Base-by-base conservation (phyloP, 371 early-diverging fungal genomes). In the Mucor piriformis region DNA sequence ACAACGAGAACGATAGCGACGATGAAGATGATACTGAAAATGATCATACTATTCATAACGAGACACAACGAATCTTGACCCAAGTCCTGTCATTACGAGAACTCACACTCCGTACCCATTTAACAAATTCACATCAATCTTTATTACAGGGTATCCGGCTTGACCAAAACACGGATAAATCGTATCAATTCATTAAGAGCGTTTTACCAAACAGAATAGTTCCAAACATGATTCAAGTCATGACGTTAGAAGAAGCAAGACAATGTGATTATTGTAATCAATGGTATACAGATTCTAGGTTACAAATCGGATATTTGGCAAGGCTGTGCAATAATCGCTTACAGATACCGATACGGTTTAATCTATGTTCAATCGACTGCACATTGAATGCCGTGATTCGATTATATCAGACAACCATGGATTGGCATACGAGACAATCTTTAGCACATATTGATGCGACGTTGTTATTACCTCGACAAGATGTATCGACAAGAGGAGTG, bases 201-300 rank as follows among this genome's bases (percentile, higher is more conserved):
- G 50, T 33, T 4, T 20, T 59, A 44, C 32, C 55, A 40, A 6
- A 12, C 21, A 10, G 44, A 21, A n/a, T 42, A 38, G 46, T 70
- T 38, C 53, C 59, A 0, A 23, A 24, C 2, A 37, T 68, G 11
- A 27, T 63, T 24, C 34, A 50, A 12, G 13, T 16, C 0, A 23
- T 21, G 20, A 49, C 54, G 2, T 10, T 51, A 1, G 27, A 21
- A 4, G 25, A 46, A n/a, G 63, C 67, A 10, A 25, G 50, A 4
- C 77, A 74, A 49, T 77, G 78, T 34, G 78, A 74, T 50, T 50
- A 37, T 21, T 77, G 78, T 24, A 38, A 53, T 2, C 24, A 46
- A 3, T 74, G 75, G 73, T 70, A 63, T 48, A 69, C 54, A 3
- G 20, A 60, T 1, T 69, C 68, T 4, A 47, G 24, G 11, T 50